phyloP scores from a whole-genome alignment of 2,329 filamentous ascomycete genomes.

The Pseudocercospora crystallina region DNA sequence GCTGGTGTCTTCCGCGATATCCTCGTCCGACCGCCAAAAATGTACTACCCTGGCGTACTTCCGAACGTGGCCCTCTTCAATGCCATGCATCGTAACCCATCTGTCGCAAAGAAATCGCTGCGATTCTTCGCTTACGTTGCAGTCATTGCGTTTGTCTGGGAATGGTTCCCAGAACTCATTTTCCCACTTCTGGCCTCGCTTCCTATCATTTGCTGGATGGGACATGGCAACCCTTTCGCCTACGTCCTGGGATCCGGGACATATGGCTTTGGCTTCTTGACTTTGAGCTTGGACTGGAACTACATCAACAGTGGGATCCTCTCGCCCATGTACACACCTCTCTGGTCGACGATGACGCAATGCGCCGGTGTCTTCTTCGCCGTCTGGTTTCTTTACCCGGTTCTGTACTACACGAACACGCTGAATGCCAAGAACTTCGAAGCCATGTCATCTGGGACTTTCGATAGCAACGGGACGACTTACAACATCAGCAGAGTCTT shows the following conservation, averaged over 20 bases:
- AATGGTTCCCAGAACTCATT: slow-evolving; percentile 36
- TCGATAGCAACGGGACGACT: slow-evolving; percentile 76
- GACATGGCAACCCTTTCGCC: slow-evolving; percentile 35
- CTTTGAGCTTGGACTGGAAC: slow-evolving; percentile 34
- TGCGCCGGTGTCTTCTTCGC: slow-evolving; percentile 52
- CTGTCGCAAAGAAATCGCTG: slow-evolving; percentile 13
- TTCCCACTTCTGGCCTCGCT: slow-evolving; percentile 31
- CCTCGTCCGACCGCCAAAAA: slow-evolving; percentile 77
- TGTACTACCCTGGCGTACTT: slow-evolving; percentile 70
- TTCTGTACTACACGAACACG: slow-evolving; percentile 75
- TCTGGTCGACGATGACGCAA: slow-evolving; percentile 52
- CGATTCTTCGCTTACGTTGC: slow-evolving; percentile 13
- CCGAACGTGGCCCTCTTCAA: slow-evolving; percentile 18
- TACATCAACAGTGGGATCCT: slow-evolving; percentile 13
- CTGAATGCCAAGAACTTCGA: slow-evolving; percentile 73
- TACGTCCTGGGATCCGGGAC: slow-evolving; percentile 34
- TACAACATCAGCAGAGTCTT: slow-evolving; percentile 81
- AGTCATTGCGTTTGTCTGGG: slow-evolving; percentile 30
- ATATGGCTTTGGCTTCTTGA: slow-evolving; percentile 35
- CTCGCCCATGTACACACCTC: slow-evolving; percentile 15
- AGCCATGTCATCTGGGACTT: slow-evolving; percentile 60
- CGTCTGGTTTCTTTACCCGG: slow-evolving; percentile 55
- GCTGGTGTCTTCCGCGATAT: slow-evolving; percentile 78
- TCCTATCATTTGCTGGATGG: slow-evolving; percentile 35
- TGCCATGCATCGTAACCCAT: slow-evolving; percentile 19